phyloP scores from a whole-genome alignment of 2,329 filamentous ascomycete genomes.

The Colletotrichum eleusines region DNA sequence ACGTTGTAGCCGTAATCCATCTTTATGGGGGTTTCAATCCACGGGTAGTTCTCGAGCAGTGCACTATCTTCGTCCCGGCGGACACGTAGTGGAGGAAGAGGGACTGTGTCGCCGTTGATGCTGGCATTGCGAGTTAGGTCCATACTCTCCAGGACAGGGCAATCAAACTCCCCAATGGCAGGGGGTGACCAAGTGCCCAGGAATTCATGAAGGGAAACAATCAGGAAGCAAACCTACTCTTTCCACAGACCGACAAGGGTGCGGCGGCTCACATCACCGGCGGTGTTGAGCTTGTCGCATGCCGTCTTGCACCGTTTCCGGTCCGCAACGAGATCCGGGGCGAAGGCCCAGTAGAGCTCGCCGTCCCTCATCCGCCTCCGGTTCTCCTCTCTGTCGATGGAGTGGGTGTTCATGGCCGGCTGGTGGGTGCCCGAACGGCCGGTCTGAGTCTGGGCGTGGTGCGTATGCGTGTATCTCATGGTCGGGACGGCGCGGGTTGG shows the following conservation, averaged over 20 bases:
- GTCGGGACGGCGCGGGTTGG: background rate
- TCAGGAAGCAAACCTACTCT: conserved; percentile 66
- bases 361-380: conserved; percentile 70
- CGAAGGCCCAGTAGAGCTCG: conserved; percentile 81
- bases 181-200: background rate
- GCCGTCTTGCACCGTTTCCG: conserved; percentile 73
- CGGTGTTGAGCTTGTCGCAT: conserved; percentile 72
- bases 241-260: conserved; percentile 75
- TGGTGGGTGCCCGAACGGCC: conserved; percentile 19
- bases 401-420: conserved; percentile 34
- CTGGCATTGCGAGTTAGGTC: conserved; percentile 54
- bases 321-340: conserved; percentile 73
- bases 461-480: background rate
- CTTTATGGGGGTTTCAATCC: conserved; percentile 76
- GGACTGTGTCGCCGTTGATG: conserved; percentile 70
- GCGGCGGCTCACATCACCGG: conserved; percentile 70
- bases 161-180: background rate
- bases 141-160: background rate
- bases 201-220: background rate
- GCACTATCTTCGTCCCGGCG: conserved; percentile 74
- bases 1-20: conserved; percentile 86
- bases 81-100: conserved; percentile 70
- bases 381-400: conserved; percentile 61
- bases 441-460: background rate
- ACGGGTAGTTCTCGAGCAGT: conserved; percentile 73